Evolutionary conservation across 2,329 filamentous ascomycete species (phyloP).

Genomic region (Fusarium metavorans): DNA sequence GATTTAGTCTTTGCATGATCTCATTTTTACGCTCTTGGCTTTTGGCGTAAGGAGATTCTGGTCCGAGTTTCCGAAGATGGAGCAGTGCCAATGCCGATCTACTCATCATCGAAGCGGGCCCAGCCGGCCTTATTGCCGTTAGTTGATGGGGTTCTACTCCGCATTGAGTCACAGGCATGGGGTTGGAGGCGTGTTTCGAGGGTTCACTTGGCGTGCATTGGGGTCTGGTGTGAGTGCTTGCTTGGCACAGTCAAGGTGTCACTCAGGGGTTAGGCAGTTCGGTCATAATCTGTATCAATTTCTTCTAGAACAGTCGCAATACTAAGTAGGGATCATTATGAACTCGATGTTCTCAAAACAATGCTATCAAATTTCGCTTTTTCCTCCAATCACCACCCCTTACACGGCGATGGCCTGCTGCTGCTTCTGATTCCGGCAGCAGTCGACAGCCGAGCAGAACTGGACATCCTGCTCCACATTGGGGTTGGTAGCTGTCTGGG

Average conservation of each 20-base stretch:
- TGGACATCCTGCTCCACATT: slow-evolving; percentile 43
- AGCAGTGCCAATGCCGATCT: neutral
- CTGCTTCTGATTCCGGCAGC: slow-evolving; percentile 43
- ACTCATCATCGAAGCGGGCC: neutral
- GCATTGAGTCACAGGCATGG: neutral
- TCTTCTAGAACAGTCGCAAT: neutral
- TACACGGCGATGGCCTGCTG: slow-evolving; percentile 39
- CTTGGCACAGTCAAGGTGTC: neutral
- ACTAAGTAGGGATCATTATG: neutral
- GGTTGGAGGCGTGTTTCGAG: neutral
- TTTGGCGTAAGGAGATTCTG: neutral
- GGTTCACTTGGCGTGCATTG: neutral
- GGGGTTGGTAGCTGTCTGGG: slow-evolving; percentile 40
- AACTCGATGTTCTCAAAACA: slow-evolving; percentile 16
- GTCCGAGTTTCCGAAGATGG: neutral
- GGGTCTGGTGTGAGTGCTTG: neutral
- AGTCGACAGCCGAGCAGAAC: slow-evolving; percentile 53
- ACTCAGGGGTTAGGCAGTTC: neutral
- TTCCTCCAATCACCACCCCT: neutral
- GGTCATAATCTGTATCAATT: neutral
- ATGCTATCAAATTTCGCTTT: slow-evolving; percentile 34
- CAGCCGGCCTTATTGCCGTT: neutral
- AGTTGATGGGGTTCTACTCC: neutral
- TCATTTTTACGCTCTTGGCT: neutral
- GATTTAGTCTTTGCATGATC: neutral